A percentile compares a stretch with the other conserved stretches of the same genome.
These are phyloP conservation scores for Cryptococcus maquisensis DNA, from an alignment of 1,284 basidiomycete species.

Conservation along the genomic window DNA sequence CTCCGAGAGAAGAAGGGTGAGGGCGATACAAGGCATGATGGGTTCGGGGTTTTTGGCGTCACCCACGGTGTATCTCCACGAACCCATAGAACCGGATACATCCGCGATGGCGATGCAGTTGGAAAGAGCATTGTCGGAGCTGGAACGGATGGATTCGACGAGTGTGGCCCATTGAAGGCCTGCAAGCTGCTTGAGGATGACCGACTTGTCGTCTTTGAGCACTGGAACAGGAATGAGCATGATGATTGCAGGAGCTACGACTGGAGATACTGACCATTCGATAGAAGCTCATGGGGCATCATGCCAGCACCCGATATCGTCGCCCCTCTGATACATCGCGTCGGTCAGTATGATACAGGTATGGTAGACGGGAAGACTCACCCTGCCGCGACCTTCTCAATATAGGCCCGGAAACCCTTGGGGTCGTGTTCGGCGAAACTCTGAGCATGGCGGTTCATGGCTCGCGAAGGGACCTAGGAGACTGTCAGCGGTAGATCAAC, in stretches of 20 bases:
- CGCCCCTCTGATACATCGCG: background rate
- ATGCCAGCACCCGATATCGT: conserved; percentile 27
- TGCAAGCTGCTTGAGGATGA: conserved; percentile 48
- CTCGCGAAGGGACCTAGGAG: conserved; percentile 56
- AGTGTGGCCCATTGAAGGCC: conserved; percentile 65
- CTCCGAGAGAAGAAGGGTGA: conserved; percentile 62
- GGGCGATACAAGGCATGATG: conserved; percentile 59
- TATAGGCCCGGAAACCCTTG: conserved; percentile 57
- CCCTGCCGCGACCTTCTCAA: conserved; percentile 57
- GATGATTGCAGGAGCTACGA: no score
- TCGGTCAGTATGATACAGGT: conserved; percentile 1
- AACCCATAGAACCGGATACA: conserved; percentile 68
- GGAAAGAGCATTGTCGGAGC: conserved; percentile 53
- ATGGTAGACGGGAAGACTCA: background rate
- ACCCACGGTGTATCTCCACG: background rate
- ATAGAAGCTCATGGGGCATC: conserved; percentile 29
- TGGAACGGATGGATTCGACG: conserved; percentile 55
- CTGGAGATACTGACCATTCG: conserved; percentile 15
- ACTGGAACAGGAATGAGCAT: background rate
- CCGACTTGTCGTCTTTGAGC: background rate
- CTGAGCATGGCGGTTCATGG: conserved; percentile 58
- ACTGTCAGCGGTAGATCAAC: background rate
- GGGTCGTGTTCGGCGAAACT: conserved; percentile 59
- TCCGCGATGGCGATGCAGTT: conserved; percentile 67
- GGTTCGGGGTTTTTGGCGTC: conserved; percentile 43